A percentile compares a stretch with the other conserved stretches of the same genome.
Evolutionary conservation across 352 stramenopile genomes (phyloP).

Genomic region (Globisporangium megalacanthum): DNA sequence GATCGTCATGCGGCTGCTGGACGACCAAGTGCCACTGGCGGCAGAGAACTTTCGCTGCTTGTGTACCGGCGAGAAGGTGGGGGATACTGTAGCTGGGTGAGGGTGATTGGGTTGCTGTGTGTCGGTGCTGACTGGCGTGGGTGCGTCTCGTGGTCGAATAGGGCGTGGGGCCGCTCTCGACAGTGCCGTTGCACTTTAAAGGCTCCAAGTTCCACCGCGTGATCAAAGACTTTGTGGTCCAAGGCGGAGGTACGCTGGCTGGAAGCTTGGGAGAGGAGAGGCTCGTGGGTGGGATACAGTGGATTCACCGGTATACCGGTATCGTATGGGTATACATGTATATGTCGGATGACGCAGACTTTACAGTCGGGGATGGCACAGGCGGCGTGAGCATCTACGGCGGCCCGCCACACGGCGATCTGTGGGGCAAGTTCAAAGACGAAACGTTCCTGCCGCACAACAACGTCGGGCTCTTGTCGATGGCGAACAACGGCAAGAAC

Average conservation of each 20-base stretch:
- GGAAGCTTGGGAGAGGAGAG: background rate
- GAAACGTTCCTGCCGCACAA: slow-evolving; percentile 71
- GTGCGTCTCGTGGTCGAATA: background rate
- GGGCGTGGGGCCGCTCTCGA: slow-evolving; percentile 17
- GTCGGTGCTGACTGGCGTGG: background rate
- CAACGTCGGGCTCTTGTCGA: slow-evolving; percentile 73
- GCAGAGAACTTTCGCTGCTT: slow-evolving; percentile 94
- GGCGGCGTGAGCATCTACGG: slow-evolving; percentile 79
- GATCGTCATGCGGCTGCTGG: slow-evolving; percentile 94
- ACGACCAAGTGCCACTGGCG: slow-evolving; percentile 90
- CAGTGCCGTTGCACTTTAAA: slow-evolving; percentile 72
- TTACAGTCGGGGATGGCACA: slow-evolving; percentile 50
- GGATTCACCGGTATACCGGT: no score
- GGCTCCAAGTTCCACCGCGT: slow-evolving; percentile 87
- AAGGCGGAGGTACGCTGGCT: slow-evolving; percentile 47
- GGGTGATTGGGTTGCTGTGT: background rate
- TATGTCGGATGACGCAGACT: background rate
- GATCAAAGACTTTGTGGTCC: slow-evolving; percentile 92
- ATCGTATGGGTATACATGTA: background rate
- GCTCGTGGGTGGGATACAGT: no score
- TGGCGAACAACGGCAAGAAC: slow-evolving; percentile 77
- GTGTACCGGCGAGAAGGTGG: slow-evolving; percentile 76
- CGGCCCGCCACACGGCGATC: slow-evolving; percentile 44
- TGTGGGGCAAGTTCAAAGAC: slow-evolving; percentile 84
- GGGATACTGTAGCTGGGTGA: background rate